Evolutionary conservation across 1,284 basidiomycete genomes (phyloP), one percentile per base, ranked within the genome.

Genomic region (Porodaedalea pini): DNA sequence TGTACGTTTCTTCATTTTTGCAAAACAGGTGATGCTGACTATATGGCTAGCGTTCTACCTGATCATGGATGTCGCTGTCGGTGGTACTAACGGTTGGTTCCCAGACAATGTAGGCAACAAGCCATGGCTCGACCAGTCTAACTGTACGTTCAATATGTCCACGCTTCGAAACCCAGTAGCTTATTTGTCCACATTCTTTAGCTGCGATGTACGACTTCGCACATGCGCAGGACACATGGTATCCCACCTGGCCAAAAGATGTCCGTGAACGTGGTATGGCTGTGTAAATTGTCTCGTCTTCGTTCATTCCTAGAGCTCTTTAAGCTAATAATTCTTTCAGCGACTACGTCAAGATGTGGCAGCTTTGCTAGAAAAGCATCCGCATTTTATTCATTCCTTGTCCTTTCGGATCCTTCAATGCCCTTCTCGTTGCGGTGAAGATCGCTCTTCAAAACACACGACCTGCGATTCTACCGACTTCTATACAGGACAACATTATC

Each of bases 61-160:
- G 23, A 87, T 90, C 70, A 72, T 93, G 68, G 80, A 89, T 68
- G 80, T 92, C 48, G 91, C 85, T 0, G 86, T 88, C 39, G 91
- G 91, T 11, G 82, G 85, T 2, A 91, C 87, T n/a, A 90, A 81
- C 62, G 90, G 91, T 2, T 93, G 88, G 87, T 93, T 92, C 80
- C 84, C 86, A 0, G 89, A 92, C 58, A 79, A 78, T 19, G 77
- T 80, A 44, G 81, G 81, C 0, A 69, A 78, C 61, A 93, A 92
- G 71, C 91, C 90, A 2, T 93, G 91, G 90, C 67, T 86, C 29
- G 83, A 90, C 65, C 73, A 71, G 8, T 80, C 83, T 10, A 68
- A 70, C 53, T 78, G 80, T 82, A 62, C 55, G 79, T 71, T 23
- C 23, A 23, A 2, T 10, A 10, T 4, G n/a, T 36, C 11, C 47